These are phyloP conservation scores for Dactylellina haptotyla DNA, from an alignment of 2,329 filamentous ascomycete species.

Conservation along the genomic window DNA sequence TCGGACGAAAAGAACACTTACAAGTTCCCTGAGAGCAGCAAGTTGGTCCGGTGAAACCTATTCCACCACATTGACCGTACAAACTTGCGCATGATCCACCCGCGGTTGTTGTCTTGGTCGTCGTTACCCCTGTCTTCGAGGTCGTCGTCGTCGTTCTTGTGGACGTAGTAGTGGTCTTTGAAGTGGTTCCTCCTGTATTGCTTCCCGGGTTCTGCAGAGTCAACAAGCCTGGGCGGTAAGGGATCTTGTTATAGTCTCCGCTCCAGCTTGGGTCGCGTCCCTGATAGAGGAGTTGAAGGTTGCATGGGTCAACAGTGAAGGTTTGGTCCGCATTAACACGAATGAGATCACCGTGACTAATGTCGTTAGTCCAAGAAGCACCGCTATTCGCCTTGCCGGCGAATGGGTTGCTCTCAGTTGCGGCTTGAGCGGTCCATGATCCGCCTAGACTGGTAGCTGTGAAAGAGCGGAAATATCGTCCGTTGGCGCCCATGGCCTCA, in stretches of 20 bases:
- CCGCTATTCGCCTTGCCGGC: constrained; percentile 75
- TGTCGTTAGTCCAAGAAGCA: constrained; percentile 73
- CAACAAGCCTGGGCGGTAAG: constrained; percentile 69
- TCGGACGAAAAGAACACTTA: constrained; percentile 16
- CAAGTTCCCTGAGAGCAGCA: constrained; percentile 35
- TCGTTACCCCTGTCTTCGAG: neutral
- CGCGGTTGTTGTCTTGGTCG: neutral
- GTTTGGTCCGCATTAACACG: constrained; percentile 71
- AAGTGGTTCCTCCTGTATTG: constrained; percentile 11
- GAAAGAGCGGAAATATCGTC: constrained; percentile 75
- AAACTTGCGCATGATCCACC: constrained; percentile 19
- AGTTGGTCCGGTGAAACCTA: constrained; percentile 34
- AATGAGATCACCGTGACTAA: constrained; percentile 72
- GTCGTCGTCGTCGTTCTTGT: neutral
- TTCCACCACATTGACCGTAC: constrained; percentile 42
- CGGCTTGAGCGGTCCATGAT: constrained; percentile 69
- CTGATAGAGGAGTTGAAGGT: constrained; percentile 73
- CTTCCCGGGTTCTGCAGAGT: constrained; percentile 61
- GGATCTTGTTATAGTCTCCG: constrained; percentile 66
- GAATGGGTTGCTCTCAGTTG: constrained; percentile 69
- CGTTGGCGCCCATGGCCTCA: constrained; percentile 69
- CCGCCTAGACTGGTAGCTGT: constrained; percentile 70
- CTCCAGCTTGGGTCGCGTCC: constrained; percentile 64
- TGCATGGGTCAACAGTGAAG: constrained; percentile 72
- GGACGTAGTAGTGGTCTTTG: constrained; percentile 8